phyloP scores from a whole-genome alignment of 2,329 filamentous ascomycete species.

The Calonectria crousiana region DNA sequence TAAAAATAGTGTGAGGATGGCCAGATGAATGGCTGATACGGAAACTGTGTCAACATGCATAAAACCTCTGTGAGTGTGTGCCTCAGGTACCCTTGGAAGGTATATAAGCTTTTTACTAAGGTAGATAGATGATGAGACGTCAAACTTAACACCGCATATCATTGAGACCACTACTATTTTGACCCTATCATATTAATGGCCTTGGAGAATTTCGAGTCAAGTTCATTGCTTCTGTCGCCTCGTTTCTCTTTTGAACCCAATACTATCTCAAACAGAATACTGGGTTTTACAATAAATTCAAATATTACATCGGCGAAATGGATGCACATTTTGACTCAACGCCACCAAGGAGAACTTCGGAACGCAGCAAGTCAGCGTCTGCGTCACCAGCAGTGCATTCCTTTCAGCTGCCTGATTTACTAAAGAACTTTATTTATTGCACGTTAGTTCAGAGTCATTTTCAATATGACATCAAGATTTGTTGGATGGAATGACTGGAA shows the following conservation, averaged over 20 bases:
- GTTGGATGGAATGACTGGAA: too few relatives aligned
- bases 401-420: neutral
- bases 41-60: too few relatives aligned
- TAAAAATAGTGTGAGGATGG: neutral
- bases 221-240: neutral
- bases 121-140: too few relatives aligned
- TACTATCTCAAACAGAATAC: neutral
- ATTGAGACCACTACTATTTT: too few relatives aligned
- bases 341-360: neutral
- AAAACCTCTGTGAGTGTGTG: too few relatives aligned
- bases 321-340: neutral
- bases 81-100: too few relatives aligned
- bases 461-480: neutral
- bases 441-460: neutral
- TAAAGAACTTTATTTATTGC: neutral
- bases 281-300: neutral
- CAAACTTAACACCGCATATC: too few relatives aligned
- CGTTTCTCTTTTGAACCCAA: neutral
- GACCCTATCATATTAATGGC: too few relatives aligned
- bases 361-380: neutral
- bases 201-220: neutral
- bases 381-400: neutral
- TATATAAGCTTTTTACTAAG: too few relatives aligned
- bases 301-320: neutral
- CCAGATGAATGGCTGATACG: too few relatives aligned